phyloP scores from a whole-genome alignment of 139 green algal genomes.

The Chlorella sp. region DNA sequence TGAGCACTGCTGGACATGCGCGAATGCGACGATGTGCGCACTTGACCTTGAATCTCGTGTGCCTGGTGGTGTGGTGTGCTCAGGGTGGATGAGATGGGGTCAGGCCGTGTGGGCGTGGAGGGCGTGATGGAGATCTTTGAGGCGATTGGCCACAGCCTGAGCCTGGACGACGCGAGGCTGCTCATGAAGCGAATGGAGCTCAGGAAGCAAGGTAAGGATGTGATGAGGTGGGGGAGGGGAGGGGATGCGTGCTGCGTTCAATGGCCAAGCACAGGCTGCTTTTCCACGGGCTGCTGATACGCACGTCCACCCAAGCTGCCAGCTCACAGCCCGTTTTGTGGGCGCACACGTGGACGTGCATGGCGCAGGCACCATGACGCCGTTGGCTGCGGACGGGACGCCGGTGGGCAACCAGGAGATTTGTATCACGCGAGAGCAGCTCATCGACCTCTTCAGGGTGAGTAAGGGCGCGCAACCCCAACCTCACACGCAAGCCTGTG shows the following conservation, averaged over 20 bases:
- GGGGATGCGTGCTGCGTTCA: no score
- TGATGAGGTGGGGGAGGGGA: neutral
- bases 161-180: constrained; percentile 10
- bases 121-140: constrained; percentile 21
- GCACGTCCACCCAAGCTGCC: no score
- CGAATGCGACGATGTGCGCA: neutral
- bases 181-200: constrained; percentile 7
- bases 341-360: no score
- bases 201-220: neutral
- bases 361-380: neutral
- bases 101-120: constrained; percentile 1
- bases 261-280: no score
- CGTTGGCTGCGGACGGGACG: neutral
- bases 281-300: no score
- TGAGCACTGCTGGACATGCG: neutral
- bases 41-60: neutral
- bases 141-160: neutral
- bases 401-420: neutral
- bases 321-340: no score
- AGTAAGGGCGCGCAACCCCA: no score
- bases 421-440: constrained; percentile 5
- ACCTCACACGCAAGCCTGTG: no score
- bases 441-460: constrained; percentile 12
- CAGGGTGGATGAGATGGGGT: neutral
- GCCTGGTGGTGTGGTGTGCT: neutral